phyloP scores from a whole-genome alignment of 2,329 filamentous ascomycete species.

The Ceratocystis cubensis region DNA sequence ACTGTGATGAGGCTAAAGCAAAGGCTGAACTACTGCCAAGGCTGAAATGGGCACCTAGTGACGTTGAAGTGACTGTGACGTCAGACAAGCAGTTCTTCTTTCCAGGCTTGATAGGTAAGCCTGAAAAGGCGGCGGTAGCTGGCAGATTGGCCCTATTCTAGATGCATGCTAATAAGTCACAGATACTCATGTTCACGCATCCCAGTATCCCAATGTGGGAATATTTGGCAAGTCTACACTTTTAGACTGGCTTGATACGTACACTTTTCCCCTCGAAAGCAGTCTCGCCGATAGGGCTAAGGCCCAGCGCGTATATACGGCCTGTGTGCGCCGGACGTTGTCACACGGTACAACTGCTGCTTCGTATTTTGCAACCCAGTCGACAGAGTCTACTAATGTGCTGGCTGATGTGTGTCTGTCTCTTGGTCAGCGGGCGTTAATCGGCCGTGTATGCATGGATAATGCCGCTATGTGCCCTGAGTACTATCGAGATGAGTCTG shows the following conservation, averaged over 20 bases:
- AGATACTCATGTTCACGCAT: constrained; percentile 93
- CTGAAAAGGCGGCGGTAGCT: background rate
- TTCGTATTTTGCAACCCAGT: constrained; percentile 85
- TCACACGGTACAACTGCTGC: constrained; percentile 86
- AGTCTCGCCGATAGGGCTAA: constrained; percentile 52
- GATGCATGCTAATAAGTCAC: constrained; percentile 23
- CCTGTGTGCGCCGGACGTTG: constrained; percentile 67
- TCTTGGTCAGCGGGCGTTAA: constrained; percentile 74
- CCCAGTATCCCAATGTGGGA: constrained; percentile 87
- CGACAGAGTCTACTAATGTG: constrained; percentile 79
- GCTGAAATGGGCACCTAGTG: constrained; percentile 35
- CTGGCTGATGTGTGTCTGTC: constrained; percentile 71
- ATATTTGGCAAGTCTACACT: constrained; percentile 90
- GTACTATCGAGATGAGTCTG: constrained; percentile 65
- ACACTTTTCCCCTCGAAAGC: constrained; percentile 87
- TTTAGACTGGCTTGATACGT: constrained; percentile 82
- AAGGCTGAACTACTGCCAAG: constrained; percentile 29
- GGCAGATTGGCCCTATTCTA: background rate
- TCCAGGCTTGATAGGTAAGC: constrained; percentile 63
- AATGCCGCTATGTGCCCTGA: constrained; percentile 49
- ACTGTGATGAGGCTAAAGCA: constrained; percentile 26
- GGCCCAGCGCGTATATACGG: constrained; percentile 61
- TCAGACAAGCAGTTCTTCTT: constrained; percentile 60
- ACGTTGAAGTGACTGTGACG: constrained; percentile 30
- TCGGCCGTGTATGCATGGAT: constrained; percentile 96